Evolutionary conservation across 2,329 filamentous ascomycete genomes (phyloP), one percentile per base, ranked within the genome.

Genomic region (Aschersonia sp.): DNA sequence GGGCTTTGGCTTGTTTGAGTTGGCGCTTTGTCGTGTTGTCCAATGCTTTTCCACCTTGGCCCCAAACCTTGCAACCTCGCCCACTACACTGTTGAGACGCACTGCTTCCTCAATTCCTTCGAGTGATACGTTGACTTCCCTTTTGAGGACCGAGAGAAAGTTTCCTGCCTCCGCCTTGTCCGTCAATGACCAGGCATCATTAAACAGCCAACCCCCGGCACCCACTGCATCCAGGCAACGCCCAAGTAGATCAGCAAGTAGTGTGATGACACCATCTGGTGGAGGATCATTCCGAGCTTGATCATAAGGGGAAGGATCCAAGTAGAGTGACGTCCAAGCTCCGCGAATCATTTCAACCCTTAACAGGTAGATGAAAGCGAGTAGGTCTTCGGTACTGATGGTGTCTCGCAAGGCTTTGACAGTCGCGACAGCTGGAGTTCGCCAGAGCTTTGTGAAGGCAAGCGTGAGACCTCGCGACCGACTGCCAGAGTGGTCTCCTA

Each of bases 151-250:
- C 28, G 74, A 68, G 48, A 89, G 70, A 49, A 88, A 76, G 53
- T 84, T 78, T 41, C 78, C 74, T 1, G 75, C 71, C 43, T 79
- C 74, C 9, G 71, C 65, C 38, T 71, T 67, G 50, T 75, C 70
- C 31, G 71, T 69, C 43, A 67, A 66, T 5, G 73, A 61, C 57
- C 76, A 64, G 44, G 72, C 67, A 53, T 78, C 78, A 53, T 82
- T 80, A 32, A 78, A 67, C 48, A 89, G 71, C 84, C 85, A 89
- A 28, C 85, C 85, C 47, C 79, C 78, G 7, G 82, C 74, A 2
- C 84, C 85, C 12, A 91, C 75, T 0, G 85, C 80, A 62, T 91
- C 85, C 43, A 91, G 72, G 51, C 84, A 85, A 56, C 80, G 79
- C 52, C 80, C 80, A 31, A 89, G 72, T 4, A 91, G 70, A 53